These are phyloP conservation scores for Sclerotinia sclerotiorum DNA, from an alignment of 2,329 filamentous ascomycete species.

Conservation along the genomic window DNA sequence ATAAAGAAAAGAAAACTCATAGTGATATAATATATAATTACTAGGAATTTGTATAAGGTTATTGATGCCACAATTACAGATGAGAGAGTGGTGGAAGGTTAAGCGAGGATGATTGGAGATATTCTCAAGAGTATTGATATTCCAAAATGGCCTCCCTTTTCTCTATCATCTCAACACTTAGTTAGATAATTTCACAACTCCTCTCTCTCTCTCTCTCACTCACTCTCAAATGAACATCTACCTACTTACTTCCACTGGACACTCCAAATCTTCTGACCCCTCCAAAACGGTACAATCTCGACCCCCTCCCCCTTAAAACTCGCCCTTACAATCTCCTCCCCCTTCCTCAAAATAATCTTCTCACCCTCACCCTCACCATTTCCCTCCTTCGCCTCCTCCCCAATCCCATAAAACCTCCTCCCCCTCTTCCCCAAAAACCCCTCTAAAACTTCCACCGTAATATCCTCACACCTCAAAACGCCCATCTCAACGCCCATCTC, in stretches of 20 bases:
- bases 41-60: no score
- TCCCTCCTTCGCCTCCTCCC: background rate
- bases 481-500: constrained; percentile 14
- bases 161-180: no score
- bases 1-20: no score
- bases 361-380: background rate
- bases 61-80: no score
- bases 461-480: constrained; percentile 6
- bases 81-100: no score
- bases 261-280: constrained; percentile 23
- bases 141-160: no score
- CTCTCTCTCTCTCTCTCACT: no score
- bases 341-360: constrained; percentile 20
- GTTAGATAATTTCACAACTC: no score
- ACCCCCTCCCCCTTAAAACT: constrained; percentile 10
- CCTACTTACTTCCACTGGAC: constrained; percentile 6
- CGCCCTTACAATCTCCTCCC: constrained; percentile 13
- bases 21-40: no score
- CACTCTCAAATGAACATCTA: no score
- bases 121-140: no score
- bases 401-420: constrained; percentile 16
- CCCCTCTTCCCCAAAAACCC: constrained; percentile 19
- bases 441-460: constrained; percentile 12
- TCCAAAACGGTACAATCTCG: constrained; percentile 18
- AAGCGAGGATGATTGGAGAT: no score